Evolutionary conservation across 2,329 filamentous ascomycete species (phyloP).

Genomic region (Dissoconium aciculare): DNA sequence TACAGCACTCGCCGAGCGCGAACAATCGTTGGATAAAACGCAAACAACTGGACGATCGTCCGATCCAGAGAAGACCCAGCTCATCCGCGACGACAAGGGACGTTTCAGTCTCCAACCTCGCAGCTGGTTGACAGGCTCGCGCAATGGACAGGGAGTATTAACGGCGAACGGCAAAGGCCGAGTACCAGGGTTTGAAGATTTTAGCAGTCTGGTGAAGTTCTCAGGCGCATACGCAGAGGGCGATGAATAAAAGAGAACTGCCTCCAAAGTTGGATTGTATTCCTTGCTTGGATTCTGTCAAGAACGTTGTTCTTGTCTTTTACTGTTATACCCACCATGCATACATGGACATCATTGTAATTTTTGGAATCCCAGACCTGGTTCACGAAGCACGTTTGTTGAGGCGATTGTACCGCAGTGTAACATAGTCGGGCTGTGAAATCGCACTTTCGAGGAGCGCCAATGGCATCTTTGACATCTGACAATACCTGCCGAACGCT

Average conservation of each 20-base stretch:
- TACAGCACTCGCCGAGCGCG: slow-evolving; percentile 14
- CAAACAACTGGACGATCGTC: slow-evolving; percentile 1
- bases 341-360: no score
- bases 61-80: slow-evolving; percentile 16
- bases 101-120: slow-evolving; percentile 21
- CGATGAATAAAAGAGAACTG: slow-evolving; percentile 14
- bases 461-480: no score
- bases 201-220: slow-evolving; percentile 23
- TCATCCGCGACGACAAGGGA: slow-evolving; percentile 17
- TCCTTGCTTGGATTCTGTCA: no score
- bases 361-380: no score
- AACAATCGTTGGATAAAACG: slow-evolving; percentile 7
- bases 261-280: no score
- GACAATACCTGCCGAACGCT: no score
- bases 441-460: no score
- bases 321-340: no score
- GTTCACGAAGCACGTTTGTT: no score
- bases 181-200: slow-evolving; percentile 22
- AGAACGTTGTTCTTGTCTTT: no score
- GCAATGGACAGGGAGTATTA: slow-evolving; percentile 4
- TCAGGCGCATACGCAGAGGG: slow-evolving; percentile 19
- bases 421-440: no score
- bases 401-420: no score
- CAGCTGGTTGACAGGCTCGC: slow-evolving; percentile 16
- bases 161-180: slow-evolving; percentile 9